Base-by-base conservation (phyloP, 139 green algal species). In the Medakamo hakoo region DNA sequence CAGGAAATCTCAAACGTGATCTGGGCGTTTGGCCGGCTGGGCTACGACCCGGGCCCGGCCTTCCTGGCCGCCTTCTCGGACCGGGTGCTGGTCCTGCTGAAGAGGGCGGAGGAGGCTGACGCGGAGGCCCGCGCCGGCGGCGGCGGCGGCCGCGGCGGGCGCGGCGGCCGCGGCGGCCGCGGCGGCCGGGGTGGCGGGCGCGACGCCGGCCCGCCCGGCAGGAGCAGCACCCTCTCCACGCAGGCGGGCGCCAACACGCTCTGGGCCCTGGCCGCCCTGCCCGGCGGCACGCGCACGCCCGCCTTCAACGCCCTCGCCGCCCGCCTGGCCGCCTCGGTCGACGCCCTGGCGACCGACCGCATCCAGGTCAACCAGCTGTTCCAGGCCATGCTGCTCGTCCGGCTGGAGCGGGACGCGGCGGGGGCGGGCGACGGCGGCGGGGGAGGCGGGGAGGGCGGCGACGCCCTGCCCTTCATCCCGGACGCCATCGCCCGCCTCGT, bases 1-100 rank as follows among this genome's bases (percentile, higher is more conserved):
- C 71, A 82, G 59, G 77, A 83, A 60, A 55, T 82, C 5, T 62
- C 69, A 20, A 79, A 77, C 59, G 61, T 27, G 4, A 4, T 75
- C 2, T 80, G 74, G 74, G 26, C 74, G 9, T 68, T 65, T 49
- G 74, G 63, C 16, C 57, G 60, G 25, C 52, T 67, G 24, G 70
- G 58, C 25, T n/a, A 4, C n/a, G 32, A 61, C 18, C 60, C 49
- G 58, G 31, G 28, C 65, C 60, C 40, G 9, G 9, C 9, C 40
- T 16, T 52, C 40, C 16, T 52, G 40, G 9, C 9, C 9, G 40
- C 40, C 40, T 9, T 16, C 40, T 52, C 40, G 9, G 40, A 52
- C 40, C 40, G 40, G 9, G 9, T 52, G 9, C 9, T 52, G 9
- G 9, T 21, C 9, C 40, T 52, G 40, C 9, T 16, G 40, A n/a